Evolutionary conservation across 139 green algal species (phyloP).

Genomic region (Haematococcus lacustris): DNA sequence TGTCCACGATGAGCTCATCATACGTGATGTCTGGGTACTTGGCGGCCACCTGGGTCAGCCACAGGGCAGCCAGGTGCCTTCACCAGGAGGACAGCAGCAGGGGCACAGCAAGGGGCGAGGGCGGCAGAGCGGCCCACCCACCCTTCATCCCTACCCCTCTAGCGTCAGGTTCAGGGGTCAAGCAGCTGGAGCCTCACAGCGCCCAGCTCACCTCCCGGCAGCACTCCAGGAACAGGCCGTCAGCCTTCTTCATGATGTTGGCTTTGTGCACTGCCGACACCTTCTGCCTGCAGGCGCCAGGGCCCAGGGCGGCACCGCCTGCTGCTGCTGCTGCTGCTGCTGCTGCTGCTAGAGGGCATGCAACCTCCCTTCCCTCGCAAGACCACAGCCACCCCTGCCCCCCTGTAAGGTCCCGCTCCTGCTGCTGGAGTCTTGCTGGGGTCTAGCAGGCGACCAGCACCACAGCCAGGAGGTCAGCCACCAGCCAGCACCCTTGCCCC

Average conservation of each 20-base stretch:
- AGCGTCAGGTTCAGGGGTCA: too few species aligned
- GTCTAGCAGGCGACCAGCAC: too few species aligned
- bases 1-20: slow-evolving; percentile 95
- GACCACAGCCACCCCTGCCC: background rate
- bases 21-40: slow-evolving; percentile 88
- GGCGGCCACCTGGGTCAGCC: slow-evolving; percentile 36
- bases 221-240: slow-evolving; percentile 92
- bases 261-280: background rate
- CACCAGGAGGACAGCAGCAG: too few species aligned
- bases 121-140: background rate
- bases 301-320: background rate
- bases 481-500: too few species aligned
- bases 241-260: slow-evolving; percentile 97
- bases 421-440: too few species aligned
- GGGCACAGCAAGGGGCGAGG: background rate
- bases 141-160: too few species aligned
- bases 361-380: too few species aligned
- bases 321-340: too few species aligned
- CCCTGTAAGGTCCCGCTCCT: too few species aligned
- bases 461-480: too few species aligned
- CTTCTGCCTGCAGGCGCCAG: slow-evolving; percentile 23
- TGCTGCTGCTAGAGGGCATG: background rate
- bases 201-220: slow-evolving; percentile 76
- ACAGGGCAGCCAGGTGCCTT: background rate
- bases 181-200: too few species aligned